Evolutionary conservation across 2,329 filamentous ascomycete genomes (phyloP), one percentile per base, ranked within the genome.

Genomic region (Clarireedia homoeocarpa): DNA sequence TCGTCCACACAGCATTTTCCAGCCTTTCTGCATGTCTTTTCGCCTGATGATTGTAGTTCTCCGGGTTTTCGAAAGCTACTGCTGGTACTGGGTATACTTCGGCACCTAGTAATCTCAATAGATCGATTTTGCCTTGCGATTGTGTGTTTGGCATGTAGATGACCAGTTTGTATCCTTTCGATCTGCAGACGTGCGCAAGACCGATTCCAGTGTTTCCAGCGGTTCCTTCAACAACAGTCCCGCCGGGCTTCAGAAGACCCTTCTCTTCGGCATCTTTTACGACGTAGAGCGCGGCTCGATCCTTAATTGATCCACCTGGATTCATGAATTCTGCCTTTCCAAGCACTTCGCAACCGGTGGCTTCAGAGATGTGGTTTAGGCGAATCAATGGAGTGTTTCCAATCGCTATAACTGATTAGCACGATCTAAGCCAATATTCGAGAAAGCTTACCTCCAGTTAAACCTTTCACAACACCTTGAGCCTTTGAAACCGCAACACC

Each of bases 111-210:
- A 97, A 78, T 7, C 92, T 82, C 62, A 99, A 77, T 53, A 99
- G 80, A 72, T 97, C 94, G 70, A 99, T 89, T 78, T 99, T 99
- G 71, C 91, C 94, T 75, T 96, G 92, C 20, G 91, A 95, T 75
- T 97, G 94, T 49, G 92, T 97, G 78, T 99, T 88, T 66, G 94
- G 94, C 94, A 99, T 97, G 83, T 97, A 99, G 71, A 99, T 99
- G 69, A 97, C 91, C 51, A 96, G 84, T 71, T 87, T 87, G 80
- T 99, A 97, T 42, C 92, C 94, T 66, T 86, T 87, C 39, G 86
- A 89, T 59, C 92, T 84, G 75, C 94, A 97, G 56, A 99, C 94
- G 74, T 97, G 94, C 20, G 94, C 94, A 45, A 99, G 86, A 1
- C 94, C 94, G 71, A 99, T 99, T 62, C 94, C 94, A 30, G 94